Evolutionary conservation across 1,284 basidiomycete genomes (phyloP), one percentile per base, ranked within the genome.

Genomic region (Caloboletus inedulis): DNA sequence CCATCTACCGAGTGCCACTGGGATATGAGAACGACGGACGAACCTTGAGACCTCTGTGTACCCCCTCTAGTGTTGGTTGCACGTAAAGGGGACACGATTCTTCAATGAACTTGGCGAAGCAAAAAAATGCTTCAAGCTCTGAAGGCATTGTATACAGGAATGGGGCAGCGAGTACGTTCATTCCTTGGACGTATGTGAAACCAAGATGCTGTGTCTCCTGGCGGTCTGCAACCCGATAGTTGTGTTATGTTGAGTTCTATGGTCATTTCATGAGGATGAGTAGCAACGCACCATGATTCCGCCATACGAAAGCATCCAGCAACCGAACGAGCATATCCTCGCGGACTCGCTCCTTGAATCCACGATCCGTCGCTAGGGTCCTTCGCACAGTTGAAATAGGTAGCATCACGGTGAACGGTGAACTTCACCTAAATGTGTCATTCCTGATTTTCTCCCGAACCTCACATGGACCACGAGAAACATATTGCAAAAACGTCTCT

Each of bases 91-190:
- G 96, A 71, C 94, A 98, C 13, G 82, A 87, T 53, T 88, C 82
- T 73, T 98, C 94, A 62, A 98, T 97, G 66, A 99, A 98, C 58
- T 87, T 87, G 29, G 91, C 83, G 66, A 98, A 98, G 71, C 92
- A 97, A 55, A 88, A 91, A 72, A 98, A 99, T 0, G 96, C 96
- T 70, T 99, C 96, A 10, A 98, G 73, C 71, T 99, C 94, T 7
- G 91, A 93, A 2, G 94, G 92, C 84, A 98, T 89, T 10, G 91
- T 92, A 68, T 97, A 98, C 37, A 99, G 78, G 70, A 98, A 98
- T 0, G 96, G 96, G 1, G 96, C 96, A 16, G 94, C 93, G 30
- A 99, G 82, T 35, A 98, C 96, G 69, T 99, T 99, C 94, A 98
- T 98, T 33, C 95, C 95, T 72, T 97, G 95, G 10, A 98, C 94